Conservation (phyloP, 1,284 basidiomycete species). For the Microbotryomycetes sp. region DNA sequence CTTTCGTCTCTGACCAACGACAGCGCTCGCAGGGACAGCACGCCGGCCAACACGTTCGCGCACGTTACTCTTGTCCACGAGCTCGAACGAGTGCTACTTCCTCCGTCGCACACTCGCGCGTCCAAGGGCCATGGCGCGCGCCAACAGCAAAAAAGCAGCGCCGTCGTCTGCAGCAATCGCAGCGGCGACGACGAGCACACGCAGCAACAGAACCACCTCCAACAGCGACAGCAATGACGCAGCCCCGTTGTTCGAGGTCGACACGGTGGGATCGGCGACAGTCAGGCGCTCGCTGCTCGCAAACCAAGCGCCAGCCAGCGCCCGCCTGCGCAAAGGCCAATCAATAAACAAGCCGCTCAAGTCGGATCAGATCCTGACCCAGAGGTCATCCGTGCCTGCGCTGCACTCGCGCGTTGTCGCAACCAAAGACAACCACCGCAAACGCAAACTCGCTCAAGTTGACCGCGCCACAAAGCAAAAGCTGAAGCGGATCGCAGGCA, state of each 20-base stretch:
- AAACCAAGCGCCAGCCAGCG: conserved; percentile 13
- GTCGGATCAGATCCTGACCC: conserved; percentile 70
- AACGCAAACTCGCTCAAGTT: conserved; percentile 67
- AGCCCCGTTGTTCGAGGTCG: conserved; percentile 26
- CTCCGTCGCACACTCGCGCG: too few species aligned
- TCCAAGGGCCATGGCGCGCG: conserved; percentile 18
- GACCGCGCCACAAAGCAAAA: conserved; percentile 77
- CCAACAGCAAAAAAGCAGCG: conserved; percentile 23
- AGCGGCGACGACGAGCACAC: not conserved
- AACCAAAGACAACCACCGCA: conserved; percentile 40
- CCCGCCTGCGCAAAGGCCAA: conserved; percentile 23
- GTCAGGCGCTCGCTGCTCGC: conserved; percentile 21
- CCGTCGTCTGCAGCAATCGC: conserved; percentile 1
- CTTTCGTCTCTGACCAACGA: not conserved
- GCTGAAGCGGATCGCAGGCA: conserved; percentile 64
- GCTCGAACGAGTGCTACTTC: too few species aligned
- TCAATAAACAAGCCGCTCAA: conserved; percentile 51
- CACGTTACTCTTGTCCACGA: too few species aligned
- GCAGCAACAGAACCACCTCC: not conserved
- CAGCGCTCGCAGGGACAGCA: not conserved
- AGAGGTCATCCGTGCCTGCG: conserved; percentile 78
- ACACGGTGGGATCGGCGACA: conserved; percentile 14
- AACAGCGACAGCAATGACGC: not conserved
- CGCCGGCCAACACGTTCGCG: not conserved
- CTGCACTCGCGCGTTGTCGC: conserved; percentile 19